phyloP scores from a whole-genome alignment of 1,284 basidiomycete species.

The Acaromyces ingoldii region DNA sequence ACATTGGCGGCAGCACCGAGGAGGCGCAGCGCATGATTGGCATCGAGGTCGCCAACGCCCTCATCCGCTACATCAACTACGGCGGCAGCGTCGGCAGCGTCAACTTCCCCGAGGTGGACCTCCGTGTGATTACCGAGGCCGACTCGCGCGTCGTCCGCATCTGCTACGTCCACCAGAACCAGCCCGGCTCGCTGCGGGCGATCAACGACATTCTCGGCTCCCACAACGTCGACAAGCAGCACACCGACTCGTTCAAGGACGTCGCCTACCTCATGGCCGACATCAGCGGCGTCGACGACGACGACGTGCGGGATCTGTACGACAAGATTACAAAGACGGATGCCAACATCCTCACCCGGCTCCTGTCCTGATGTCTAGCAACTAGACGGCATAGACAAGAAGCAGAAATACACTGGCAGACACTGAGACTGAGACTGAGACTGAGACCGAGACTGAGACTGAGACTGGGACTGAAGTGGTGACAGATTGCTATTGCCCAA shows the following conservation, averaged over 20 bases:
- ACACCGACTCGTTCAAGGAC: constrained; percentile 91
- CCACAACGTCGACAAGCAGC: constrained; percentile 99
- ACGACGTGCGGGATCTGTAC: constrained; percentile 75
- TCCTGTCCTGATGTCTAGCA: constrained; percentile 10
- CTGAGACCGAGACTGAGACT: too few relatives aligned
- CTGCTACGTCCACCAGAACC: constrained; percentile 94
- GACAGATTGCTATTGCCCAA: too few relatives aligned
- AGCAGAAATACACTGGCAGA: too few relatives aligned
- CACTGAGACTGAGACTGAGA: too few relatives aligned
- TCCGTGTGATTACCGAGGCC: constrained; percentile 72
- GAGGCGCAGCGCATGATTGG: constrained; percentile 98
- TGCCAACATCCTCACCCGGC: constrained; percentile 46
- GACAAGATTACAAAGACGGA: constrained; percentile 72
- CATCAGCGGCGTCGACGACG: constrained; percentile 79
- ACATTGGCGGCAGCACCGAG: constrained; percentile 98
- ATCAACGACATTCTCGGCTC: constrained; percentile 87
- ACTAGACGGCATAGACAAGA: too few relatives aligned
- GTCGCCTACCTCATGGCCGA: constrained; percentile 94
- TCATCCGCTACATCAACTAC: constrained; percentile 85
- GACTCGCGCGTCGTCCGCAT: constrained; percentile 82
- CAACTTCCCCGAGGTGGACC: constrained; percentile 98
- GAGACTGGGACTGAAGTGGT: too few relatives aligned
- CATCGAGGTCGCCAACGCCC: constrained; percentile 80
- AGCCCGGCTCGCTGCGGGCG: constrained; percentile 90
- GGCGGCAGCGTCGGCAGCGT: constrained; percentile 83